Base-by-base conservation (phyloP, 306 rosid genomes). In the Acacia melanoxylon region DNA sequence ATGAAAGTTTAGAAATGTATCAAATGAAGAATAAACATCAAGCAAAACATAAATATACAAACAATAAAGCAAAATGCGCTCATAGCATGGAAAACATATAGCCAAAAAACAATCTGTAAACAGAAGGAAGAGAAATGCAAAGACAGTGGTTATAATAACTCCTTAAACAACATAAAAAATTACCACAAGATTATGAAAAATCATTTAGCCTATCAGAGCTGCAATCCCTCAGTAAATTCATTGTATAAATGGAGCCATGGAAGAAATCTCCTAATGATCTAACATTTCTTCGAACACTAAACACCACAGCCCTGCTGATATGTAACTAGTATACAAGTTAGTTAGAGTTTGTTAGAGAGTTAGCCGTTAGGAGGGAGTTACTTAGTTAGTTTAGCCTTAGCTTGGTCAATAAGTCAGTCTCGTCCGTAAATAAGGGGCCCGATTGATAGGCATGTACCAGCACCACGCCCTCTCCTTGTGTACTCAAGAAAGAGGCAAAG, bases 1-100 rank as follows among this genome's bases (percentile, higher is more conserved):
- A 62, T 76, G 82, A 27, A 75, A 62, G 48, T 69, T 70, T 62
- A 20, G 44, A 41, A 68, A 70, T 8, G 56, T 35, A 46, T 76
- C 25, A 25, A 61, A 40, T 6, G 68, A 84, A 75, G 49, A 49
- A 31, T 31, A 33, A 81, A 70, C 71, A 58, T 19, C 51, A 59
- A 41, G 63, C n/a, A 51, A 25, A 72, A 29, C 10, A 1, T 76
- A 17, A 76, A 27, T n/a, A 31, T 49, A 24, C 8, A 8, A 49
- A 27, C 52, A 62, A 9, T 14, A 68, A 9, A 54, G 45, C 62
- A 41, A 61, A 42, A 78, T 2, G 37, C 27, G 49, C 72, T 29
- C 70, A 51, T 49, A 17, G 9, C 25, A 48, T 48, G 20, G 31
- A 46, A 48, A 15, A 72, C 29, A 49, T 13, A 2, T 51, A 41